Evolutionary conservation across 2,329 filamentous ascomycete genomes (phyloP), one percentile per base, ranked within the genome.

Genomic region (Pseudocercospora eumusae): DNA sequence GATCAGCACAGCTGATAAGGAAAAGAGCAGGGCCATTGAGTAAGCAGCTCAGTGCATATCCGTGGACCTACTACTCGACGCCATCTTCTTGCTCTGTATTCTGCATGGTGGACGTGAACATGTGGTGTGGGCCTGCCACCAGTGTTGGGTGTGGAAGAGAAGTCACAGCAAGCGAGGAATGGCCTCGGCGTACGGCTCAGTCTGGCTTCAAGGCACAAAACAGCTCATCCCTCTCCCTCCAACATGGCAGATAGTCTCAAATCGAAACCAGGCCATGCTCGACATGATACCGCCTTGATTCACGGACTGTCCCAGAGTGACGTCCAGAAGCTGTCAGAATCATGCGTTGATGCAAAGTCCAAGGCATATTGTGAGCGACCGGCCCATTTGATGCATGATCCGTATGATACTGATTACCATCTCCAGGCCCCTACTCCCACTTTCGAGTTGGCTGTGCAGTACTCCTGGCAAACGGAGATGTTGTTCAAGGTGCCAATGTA

Each of bases 381-480:
- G 18, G 18, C 5, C 9, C 18, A 36, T 23, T 11, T 3, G 28
- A 33, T 10, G 49, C 8, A n/a, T 18, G 57, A 45, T 21, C 40
- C 36, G 23, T 25, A 25, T 25, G 23, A 25, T 28, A 55, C 52
- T 52, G 57, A 59, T 49, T 21, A 5, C 20, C 25, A 11, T 33
- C 36, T 53, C 25, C 42, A 88, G 86, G 86, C 74, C 92, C 91
- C 3, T 96, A 97, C 82, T 96, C 91, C 71, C 84, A 88, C 63
- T 99, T 98, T 82, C 90, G 88, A 66, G 95, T 99, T 65, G 95
- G 95, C 65, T 88, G 90, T 55, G 88, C 90, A 33, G 78, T 98
- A 64, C 86, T 98, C 64, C 83, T 86, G 31, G 69, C 67, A 20
- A 69, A 68, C 45, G 74, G 74, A 25, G 62, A 82, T 68, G 82